Evolutionary conservation across 2,329 filamentous ascomycete genomes (phyloP), one percentile per base, ranked within the genome.

Genomic region (Aureobasidium sp.): DNA sequence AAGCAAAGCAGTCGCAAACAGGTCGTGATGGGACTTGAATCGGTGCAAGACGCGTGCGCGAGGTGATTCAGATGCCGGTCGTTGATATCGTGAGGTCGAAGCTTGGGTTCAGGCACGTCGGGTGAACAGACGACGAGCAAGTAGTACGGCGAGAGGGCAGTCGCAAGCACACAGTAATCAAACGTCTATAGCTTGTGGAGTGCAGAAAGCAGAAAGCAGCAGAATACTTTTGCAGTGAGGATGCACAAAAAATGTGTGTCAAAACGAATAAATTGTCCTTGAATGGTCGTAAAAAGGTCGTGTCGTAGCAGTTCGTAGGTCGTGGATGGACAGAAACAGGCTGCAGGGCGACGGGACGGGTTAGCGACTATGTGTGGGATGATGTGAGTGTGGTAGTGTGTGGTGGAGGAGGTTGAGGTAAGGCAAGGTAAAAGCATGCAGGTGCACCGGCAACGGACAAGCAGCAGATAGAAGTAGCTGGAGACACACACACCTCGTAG

Each of bases 401-500:
- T 58, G 45, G 57, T 59, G 45, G 57, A 49, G 27, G 57, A 32
- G 45, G 45, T 59, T 49, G 57, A 49, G 57, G 57, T 59, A 59
- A 59, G 57, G 44, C 57, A 59, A 59, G 45, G 44, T 59, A 36
- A 59, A 58, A 42, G 57, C 57, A 59, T 59, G 57, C 57, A 59
- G 57, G 57, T 59, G 57, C 57, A 50, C 41, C 57, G 45, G 57
- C 57, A 59, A 59, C 57, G 57, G 57, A 59, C 57, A 39, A 59
- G 57, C 57, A 59, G 57, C 44, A 59, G 57, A 59, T 59, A 59
- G 44, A 59, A 59, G 57, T 59, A 59, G 57, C 45, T 59, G 57
- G 59, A 61, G 59, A 61, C 59, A 61, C 59, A 61, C 49, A 61
- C 49, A 61, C 59, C 59, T 61, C 59, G 59, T 61, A 61, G 50